phyloP scores from a whole-genome alignment of 2,329 filamentous ascomycete genomes.

The Didymella arachidicola region DNA sequence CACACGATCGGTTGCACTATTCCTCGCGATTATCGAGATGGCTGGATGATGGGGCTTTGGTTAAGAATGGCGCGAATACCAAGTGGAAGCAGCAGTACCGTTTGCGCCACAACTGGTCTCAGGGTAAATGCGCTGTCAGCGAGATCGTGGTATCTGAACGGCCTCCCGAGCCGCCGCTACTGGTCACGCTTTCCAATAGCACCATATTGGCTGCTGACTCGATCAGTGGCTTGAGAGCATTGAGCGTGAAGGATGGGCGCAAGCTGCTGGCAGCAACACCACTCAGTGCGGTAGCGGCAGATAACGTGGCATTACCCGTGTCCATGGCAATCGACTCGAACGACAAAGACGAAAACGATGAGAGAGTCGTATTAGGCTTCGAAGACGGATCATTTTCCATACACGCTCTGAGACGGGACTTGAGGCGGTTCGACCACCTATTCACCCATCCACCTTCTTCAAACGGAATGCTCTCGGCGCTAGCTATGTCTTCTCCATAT shows the following conservation, averaged over 20 bases:
- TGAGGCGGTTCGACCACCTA: constrained; percentile 55
- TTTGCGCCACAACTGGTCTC: constrained; percentile 88
- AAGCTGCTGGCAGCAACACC: constrained; percentile 64
- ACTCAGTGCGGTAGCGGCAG: constrained; percentile 27
- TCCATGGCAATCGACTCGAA: constrained; percentile 69
- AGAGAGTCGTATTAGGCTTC: constrained; percentile 46
- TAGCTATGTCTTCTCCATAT: constrained; percentile 78
- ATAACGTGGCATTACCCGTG: constrained; percentile 57
- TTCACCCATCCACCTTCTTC: constrained; percentile 69
- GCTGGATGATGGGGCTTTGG: constrained; percentile 66
- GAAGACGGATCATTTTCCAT: constrained; percentile 65
- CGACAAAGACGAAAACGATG: constrained; percentile 36
- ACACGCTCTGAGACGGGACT: constrained; percentile 66
- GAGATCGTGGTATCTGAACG: constrained; percentile 71
- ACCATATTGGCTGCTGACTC: constrained; percentile 79
- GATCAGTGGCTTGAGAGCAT: constrained; percentile 75
- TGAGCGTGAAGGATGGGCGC: constrained; percentile 70
- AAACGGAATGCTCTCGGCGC: constrained; percentile 71
- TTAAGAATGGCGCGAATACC: constrained; percentile 60
- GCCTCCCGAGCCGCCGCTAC: constrained; percentile 64
- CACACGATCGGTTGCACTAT: constrained; percentile 56
- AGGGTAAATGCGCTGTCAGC: constrained; percentile 79
- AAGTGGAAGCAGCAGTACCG: constrained; percentile 93
- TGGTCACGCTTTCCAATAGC: constrained; percentile 80
- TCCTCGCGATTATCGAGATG: constrained; percentile 66